Evolutionary conservation across 1,139 yeast species (phyloP), one percentile per base, ranked within the genome.

Genomic region (Candida mesenterica): DNA sequence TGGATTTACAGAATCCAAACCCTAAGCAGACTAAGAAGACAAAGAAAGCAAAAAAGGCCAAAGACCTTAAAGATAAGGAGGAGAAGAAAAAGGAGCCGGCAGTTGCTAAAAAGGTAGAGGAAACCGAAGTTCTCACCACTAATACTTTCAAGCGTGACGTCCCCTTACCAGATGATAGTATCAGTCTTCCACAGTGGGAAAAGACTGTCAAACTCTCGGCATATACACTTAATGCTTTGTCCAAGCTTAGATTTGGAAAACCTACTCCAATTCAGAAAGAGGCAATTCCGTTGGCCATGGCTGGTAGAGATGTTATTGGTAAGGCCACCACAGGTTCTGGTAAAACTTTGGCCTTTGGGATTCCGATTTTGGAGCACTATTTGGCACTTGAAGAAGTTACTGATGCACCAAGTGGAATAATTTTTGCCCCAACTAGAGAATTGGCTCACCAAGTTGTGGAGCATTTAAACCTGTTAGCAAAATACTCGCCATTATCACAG

Each of bases 261-360:
- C 97, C 98, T 7, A 90, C 97, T 0, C 86, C 81, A 20, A 89
- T 92, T 52, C 98, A 92, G 61, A 70, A 68, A 42, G 66, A 66
- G 41, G 69, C 92, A n/a, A 82, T 92, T 36, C 96, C 97, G 1
- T 55, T 71, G 22, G 88, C 94, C 3, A 45, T 86, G 10, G 65
- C 70, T 24, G 95, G 92, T 4, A 72, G 71, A 33, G 97, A 92
- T 59, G 77, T 92, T 7, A 79, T 94, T 46, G 99, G 98, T 39
- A 94, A 92, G 53, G 98, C 98, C 8, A 83, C 95, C 6, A 94
- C 99, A 1, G 99, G 99, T 57, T 88, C 96, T 0, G 99, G 99
- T 70, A 92, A 92, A 55, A 92, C 98, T 0, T 68, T 90, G 39
- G 98, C 98, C 0, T 92, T 88, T 56, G 97, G 97, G 33, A 77